phyloP scores from a whole-genome alignment of 345 rosid species.

The Jatropha curcas region DNA sequence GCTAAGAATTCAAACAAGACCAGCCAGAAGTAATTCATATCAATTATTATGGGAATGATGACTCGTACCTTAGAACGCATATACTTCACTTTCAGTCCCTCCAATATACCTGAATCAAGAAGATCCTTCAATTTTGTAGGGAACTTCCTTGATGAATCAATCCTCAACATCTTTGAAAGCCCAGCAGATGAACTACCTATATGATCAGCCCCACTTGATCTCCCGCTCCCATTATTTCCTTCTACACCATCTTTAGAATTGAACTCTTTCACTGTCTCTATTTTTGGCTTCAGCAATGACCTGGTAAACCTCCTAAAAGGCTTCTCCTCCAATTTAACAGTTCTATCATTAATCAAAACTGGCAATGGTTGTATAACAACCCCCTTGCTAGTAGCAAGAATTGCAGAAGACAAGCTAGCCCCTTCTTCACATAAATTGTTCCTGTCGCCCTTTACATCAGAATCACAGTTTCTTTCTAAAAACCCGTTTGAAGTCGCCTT shows the following conservation, averaged over 20 bases:
- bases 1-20: not conserved
- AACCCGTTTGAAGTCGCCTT: no score
- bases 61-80: constrained; percentile 65
- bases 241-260: not conserved
- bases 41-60: not conserved
- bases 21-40: not conserved
- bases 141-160: constrained; percentile 40
- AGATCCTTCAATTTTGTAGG: constrained; percentile 64
- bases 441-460: constrained; percentile 5
- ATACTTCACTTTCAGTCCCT: constrained; percentile 67
- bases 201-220: constrained; percentile 2
- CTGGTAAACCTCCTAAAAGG: constrained; percentile 37
- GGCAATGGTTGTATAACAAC: not conserved
- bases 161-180: constrained; percentile 20
- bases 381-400: constrained; percentile 12
- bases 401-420: not conserved
- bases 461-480: constrained; percentile 1
- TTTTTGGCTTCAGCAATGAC: constrained; percentile 28
- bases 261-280: constrained; percentile 7
- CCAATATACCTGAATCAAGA: constrained; percentile 73
- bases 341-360: not conserved
- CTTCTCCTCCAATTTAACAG: not conserved
- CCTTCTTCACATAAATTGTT: constrained; percentile 7
- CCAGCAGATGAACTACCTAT: not conserved
- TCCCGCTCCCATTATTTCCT: not conserved